Evolutionary conservation across 805 yeast species (phyloP).

Genomic region (Yarrowia sp.): DNA sequence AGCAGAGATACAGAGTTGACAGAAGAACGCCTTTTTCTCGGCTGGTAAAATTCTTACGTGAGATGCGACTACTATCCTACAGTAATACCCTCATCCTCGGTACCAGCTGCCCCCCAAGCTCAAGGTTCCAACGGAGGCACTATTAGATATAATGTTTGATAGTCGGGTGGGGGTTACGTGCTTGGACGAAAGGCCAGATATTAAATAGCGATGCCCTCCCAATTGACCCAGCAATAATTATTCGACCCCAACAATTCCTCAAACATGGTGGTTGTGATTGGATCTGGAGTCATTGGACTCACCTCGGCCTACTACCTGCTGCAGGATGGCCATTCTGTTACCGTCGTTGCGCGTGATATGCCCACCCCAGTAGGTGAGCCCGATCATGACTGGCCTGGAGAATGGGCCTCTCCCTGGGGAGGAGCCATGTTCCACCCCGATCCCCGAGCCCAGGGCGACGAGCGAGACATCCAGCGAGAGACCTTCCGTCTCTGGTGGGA

Average conservation of each 20-base stretch:
- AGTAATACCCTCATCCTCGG: too few relatives aligned
- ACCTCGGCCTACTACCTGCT: constrained; percentile 17
- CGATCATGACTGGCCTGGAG: constrained; percentile 31
- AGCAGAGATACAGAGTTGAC: too few relatives aligned
- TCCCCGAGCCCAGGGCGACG: not conserved
- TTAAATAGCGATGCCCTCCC: not conserved
- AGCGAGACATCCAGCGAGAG: constrained; percentile 25
- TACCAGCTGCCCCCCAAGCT: not conserved
- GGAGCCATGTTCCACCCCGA: constrained; percentile 31
- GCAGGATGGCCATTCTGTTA: constrained; percentile 26
- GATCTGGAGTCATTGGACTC: constrained; percentile 24
- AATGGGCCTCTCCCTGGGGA: constrained; percentile 34
- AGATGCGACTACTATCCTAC: too few relatives aligned
- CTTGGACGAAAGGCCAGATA: not conserved
- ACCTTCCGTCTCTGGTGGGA: constrained; percentile 30
- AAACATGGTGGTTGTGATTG: constrained; percentile 6
- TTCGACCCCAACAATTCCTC: not conserved
- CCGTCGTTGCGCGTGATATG: constrained; percentile 31
- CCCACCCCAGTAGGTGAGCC: constrained; percentile 28
- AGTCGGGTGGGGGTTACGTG: not conserved
- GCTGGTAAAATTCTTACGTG: too few relatives aligned
- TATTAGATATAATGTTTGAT: not conserved
- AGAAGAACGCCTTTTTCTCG: too few relatives aligned
- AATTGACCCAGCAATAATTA: not conserved
- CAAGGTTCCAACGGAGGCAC: not conserved